Percentiles rank a stretch among this genome's conserved stretches.
phyloP scores from a whole-genome alignment of 805 yeast genomes.

The Candida bentonensis region DNA sequence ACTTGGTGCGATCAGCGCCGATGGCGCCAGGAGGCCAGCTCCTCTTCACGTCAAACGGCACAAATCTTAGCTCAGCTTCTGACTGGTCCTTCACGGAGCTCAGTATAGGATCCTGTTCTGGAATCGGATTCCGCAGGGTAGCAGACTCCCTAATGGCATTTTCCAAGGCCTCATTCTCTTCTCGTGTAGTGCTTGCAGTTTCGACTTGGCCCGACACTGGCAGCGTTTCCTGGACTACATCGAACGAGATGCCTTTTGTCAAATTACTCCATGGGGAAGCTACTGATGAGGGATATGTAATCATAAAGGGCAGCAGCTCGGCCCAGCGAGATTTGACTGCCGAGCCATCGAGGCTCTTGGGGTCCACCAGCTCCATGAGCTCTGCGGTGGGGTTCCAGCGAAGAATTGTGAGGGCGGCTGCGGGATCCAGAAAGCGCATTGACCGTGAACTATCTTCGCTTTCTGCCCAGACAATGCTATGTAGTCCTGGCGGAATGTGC shows the following conservation, averaged over 20 bases:
- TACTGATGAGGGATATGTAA: slow-evolving; percentile 26
- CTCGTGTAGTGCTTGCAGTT: slow-evolving; percentile 35
- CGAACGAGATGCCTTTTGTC: slow-evolving; percentile 15
- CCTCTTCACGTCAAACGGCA: slow-evolving; percentile 29
- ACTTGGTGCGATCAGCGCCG: slow-evolving; percentile 32
- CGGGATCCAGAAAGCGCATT: slow-evolving; percentile 22
- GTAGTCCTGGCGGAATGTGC: slow-evolving; percentile 35
- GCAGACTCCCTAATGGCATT: slow-evolving; percentile 25
- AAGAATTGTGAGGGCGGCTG: slow-evolving; percentile 12
- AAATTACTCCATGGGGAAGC: slow-evolving; percentile 17
- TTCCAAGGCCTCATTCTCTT: slow-evolving; percentile 31
- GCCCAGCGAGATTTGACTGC: slow-evolving; percentile 20
- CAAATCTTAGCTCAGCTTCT: slow-evolving; percentile 27
- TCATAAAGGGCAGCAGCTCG: slow-evolving; percentile 25
- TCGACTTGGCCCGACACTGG: slow-evolving; percentile 20
- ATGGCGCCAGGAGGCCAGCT: slow-evolving; percentile 25
- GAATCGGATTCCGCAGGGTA: slow-evolving; percentile 8
- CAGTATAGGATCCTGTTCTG: slow-evolving; percentile 21
- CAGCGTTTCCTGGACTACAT: slow-evolving; percentile 17
- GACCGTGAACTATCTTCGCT: slow-evolving; percentile 23
- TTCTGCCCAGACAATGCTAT: slow-evolving; percentile 39
- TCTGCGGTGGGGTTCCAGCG: slow-evolving; percentile 27
- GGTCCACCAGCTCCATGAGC: slow-evolving; percentile 16
- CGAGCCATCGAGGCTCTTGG: slow-evolving; percentile 17
- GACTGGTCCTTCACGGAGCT: slow-evolving; percentile 22